These are phyloP conservation scores for Colletotrichum godetiae DNA, from an alignment of 2,329 filamentous ascomycete genomes.

Conservation along the genomic window DNA sequence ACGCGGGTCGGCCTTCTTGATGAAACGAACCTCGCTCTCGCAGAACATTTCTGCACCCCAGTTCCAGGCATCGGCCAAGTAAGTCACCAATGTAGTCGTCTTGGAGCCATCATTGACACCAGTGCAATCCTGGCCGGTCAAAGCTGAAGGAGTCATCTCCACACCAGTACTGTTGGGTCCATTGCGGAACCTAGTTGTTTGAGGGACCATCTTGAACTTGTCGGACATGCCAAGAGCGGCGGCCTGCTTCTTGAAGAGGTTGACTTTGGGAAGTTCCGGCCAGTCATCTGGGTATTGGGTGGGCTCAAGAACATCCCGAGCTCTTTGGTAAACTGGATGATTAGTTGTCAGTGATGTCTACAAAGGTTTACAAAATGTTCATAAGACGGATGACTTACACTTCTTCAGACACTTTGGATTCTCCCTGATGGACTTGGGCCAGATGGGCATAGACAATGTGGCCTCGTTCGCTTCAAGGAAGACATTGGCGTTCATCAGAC, in stretches of 20 bases:
- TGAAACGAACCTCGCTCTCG: constrained; percentile 73
- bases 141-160: constrained; percentile 68
- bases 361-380: not conserved
- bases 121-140: constrained; percentile 72
- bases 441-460: constrained; percentile 63
- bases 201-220: constrained; percentile 66
- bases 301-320: constrained; percentile 68
- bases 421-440: constrained; percentile 68
- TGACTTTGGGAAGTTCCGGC: constrained; percentile 68
- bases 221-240: constrained; percentile 59
- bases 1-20: constrained; percentile 61
- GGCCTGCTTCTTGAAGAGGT: constrained; percentile 68
- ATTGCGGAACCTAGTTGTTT: constrained; percentile 72
- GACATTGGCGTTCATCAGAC: constrained; percentile 75
- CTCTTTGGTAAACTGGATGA: constrained; percentile 65
- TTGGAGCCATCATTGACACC: constrained; percentile 77
- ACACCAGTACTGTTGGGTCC: constrained; percentile 73
- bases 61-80: constrained; percentile 77
- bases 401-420: constrained; percentile 53
- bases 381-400: constrained; percentile 53
- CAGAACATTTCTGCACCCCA: constrained; percentile 80
- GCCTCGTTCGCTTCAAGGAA: constrained; percentile 69
- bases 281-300: constrained; percentile 67
- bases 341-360: not conserved
- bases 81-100: constrained; percentile 73